Conservation (phyloP, 768 basidiomycete species). For the Candolleomyces aberdarensis region DNA sequence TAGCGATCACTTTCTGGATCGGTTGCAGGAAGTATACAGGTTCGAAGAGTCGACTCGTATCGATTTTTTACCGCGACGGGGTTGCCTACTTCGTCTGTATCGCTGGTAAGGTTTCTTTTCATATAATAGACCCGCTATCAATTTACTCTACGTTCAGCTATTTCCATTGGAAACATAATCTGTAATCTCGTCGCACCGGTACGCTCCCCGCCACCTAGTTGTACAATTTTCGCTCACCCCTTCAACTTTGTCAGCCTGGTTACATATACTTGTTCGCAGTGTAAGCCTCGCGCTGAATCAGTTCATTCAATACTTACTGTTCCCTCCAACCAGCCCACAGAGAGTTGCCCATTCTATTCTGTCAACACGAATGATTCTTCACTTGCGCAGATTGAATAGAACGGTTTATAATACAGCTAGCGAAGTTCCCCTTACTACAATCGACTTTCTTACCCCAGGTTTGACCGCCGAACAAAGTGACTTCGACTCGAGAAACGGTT, state of each 20-base stretch:
- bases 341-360: neutral
- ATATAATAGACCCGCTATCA: neutral
- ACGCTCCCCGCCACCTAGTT: neutral
- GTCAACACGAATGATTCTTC: neutral
- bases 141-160: neutral
- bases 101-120: neutral
- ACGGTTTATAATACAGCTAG: too few species aligned
- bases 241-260: neutral
- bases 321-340: neutral
- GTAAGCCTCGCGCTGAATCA: neutral
- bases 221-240: neutral
- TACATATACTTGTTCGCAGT: neutral
- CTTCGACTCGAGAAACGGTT: too few species aligned
- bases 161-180: neutral
- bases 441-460: too few species aligned
- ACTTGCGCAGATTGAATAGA: neutral
- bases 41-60: neutral
- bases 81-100: neutral
- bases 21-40: neutral
- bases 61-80: neutral
- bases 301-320: neutral
- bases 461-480: too few species aligned
- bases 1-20: neutral
- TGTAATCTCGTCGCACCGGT: conserved; percentile 1
- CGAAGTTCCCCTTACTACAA: too few species aligned